phyloP scores from a whole-genome alignment of 106 monocot species.

The Ottelia alismoides region DNA sequence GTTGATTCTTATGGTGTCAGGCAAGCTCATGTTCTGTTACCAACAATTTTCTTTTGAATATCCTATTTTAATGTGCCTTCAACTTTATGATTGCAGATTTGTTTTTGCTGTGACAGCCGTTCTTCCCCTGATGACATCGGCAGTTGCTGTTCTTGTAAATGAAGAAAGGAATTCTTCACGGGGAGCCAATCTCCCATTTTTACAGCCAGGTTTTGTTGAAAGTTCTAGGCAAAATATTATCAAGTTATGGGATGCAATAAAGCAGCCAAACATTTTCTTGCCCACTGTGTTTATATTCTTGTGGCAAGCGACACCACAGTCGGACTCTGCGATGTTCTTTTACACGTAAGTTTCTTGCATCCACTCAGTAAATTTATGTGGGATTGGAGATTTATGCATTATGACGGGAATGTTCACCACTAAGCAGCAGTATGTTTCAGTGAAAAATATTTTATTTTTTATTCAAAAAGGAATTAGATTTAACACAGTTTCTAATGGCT shows the following conservation, averaged over 20 bases:
- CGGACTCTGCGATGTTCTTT: slow-evolving; percentile 96
- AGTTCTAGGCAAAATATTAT: slow-evolving; percentile 48
- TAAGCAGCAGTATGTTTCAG: too few relatives aligned
- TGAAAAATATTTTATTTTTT: too few relatives aligned
- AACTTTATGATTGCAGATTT: slow-evolving; percentile 91
- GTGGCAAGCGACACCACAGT: slow-evolving; percentile 97
- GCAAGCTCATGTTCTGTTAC: too few relatives aligned
- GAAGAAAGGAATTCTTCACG: slow-evolving; percentile 34
- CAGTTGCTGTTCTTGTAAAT: slow-evolving; percentile 93
- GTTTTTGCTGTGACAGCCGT: slow-evolving; percentile 94
- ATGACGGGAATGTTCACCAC: too few relatives aligned
- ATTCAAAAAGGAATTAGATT: too few relatives aligned
- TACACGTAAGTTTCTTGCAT: slow-evolving; percentile 50
- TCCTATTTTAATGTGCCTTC: too few relatives aligned
- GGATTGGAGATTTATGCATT: too few relatives aligned
- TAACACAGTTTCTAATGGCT: too few relatives aligned
- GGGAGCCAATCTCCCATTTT: slow-evolving; percentile 23
- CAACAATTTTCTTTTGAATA: too few relatives aligned
- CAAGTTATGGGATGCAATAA: slow-evolving; percentile 80
- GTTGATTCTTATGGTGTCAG: slow-evolving; percentile 92
- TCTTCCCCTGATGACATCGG: slow-evolving; percentile 94
- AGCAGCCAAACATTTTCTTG: slow-evolving; percentile 74
- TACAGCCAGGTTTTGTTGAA: slow-evolving; percentile 39
- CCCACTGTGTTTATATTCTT: slow-evolving; percentile 94
- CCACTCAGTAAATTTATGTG: too few relatives aligned